Conservation (phyloP, 257 asterid genomes). For the Ophiorrhiza pumila region DNA sequence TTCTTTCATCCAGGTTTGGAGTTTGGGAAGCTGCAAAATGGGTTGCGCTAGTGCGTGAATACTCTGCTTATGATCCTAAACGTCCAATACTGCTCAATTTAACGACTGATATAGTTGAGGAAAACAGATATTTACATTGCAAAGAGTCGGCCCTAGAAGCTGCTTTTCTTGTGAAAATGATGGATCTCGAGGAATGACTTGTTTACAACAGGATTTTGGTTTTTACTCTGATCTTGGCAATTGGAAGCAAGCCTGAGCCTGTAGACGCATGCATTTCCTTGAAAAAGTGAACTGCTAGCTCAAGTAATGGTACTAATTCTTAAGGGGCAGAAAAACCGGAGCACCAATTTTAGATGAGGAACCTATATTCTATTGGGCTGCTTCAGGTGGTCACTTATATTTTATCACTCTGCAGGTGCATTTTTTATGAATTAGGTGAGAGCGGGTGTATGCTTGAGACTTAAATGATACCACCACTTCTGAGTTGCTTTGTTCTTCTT, state of each 20-base stretch:
- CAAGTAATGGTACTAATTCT: neutral
- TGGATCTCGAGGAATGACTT: conserved; percentile 32
- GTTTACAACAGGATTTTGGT: neutral
- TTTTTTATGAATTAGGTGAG: neutral
- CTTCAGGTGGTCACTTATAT: neutral
- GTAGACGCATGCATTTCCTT: neutral
- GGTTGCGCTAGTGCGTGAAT: conserved; percentile 81
- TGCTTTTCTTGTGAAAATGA: conserved; percentile 69
- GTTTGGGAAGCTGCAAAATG: conserved; percentile 98
- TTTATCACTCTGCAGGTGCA: too few relatives aligned
- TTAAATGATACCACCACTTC: neutral
- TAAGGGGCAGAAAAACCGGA: neutral
- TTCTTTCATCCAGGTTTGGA: conserved; percentile 65
- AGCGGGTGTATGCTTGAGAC: neutral
- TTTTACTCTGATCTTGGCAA: neutral
- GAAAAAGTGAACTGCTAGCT: neutral
- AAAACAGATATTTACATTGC: conserved; percentile 72
- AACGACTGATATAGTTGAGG: conserved; percentile 77
- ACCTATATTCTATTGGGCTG: neutral
- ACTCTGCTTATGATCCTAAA: conserved; percentile 62
- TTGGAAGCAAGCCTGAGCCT: neutral
- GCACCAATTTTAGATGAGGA: neutral
- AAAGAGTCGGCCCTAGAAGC: conserved; percentile 84
- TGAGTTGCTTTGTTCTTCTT: neutral
- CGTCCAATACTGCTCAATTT: conserved; percentile 74